phyloP scores from a whole-genome alignment of 1,284 basidiomycete genomes.

The Apiotrichum domesticum region DNA sequence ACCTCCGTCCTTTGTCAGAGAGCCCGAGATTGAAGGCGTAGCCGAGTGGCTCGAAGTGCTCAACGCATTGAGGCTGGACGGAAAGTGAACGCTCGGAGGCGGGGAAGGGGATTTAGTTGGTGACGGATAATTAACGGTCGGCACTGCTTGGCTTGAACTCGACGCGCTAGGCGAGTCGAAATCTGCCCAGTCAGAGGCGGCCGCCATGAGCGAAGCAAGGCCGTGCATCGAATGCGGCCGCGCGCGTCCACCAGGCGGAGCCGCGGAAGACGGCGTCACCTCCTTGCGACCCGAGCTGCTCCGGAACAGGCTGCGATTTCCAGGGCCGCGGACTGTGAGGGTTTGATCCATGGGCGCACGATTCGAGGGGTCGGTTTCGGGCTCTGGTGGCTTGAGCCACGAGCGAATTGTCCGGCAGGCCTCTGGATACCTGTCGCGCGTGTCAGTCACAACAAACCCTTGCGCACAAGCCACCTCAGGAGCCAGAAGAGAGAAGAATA shows the following conservation, averaged over 20 bases:
- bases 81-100: slow-evolving; percentile 16
- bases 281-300: slow-evolving; percentile 18
- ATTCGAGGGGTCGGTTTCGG: slow-evolving; percentile 6
- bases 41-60: not conserved
- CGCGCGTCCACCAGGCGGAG: slow-evolving; percentile 5
- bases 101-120: not conserved
- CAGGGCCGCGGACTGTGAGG: not conserved
- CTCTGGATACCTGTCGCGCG: slow-evolving; percentile 24
- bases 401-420: slow-evolving; percentile 28
- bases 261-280: not conserved
- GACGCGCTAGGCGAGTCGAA: slow-evolving; percentile 6
- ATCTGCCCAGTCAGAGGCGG: slow-evolving; percentile 9
- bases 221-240: slow-evolving; percentile 25
- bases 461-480: not conserved
- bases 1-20: not conserved
- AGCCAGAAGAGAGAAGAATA: not conserved
- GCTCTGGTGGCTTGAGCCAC: slow-evolving; percentile 31
- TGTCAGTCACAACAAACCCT: not conserved
- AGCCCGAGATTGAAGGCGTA: not conserved
- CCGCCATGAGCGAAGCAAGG: slow-evolving; percentile 20
- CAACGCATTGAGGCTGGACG: not conserved
- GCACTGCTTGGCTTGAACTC: not conserved
- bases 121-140: slow-evolving; percentile 7
- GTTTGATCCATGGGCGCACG: not conserved
- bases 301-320: slow-evolving; percentile 26